Percentiles rank a stretch among this genome's conserved stretches.
Evolutionary conservation across 768 basidiomycete species (phyloP).

Genomic region (Amanita muscaria): DNA sequence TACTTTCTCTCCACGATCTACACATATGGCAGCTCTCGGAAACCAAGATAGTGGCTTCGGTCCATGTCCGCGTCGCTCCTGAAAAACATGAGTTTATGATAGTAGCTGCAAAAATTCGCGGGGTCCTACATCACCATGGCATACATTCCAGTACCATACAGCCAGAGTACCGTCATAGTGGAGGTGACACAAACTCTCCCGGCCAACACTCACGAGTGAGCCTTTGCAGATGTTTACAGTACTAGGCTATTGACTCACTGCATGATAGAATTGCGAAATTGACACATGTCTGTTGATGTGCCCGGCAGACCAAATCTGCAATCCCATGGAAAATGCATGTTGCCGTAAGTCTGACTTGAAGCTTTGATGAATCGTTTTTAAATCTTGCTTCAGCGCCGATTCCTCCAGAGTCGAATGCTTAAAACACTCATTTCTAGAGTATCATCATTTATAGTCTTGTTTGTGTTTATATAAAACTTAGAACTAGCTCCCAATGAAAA

Average conservation of each 20-base stretch:
- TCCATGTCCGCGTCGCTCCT: slow-evolving; percentile 84
- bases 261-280: slow-evolving; percentile 36
- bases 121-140: slow-evolving; percentile 79
- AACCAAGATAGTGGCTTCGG: slow-evolving; percentile 88
- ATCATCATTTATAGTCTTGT: slow-evolving; percentile 12
- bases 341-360: slow-evolving; percentile 52
- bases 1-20: slow-evolving; percentile 82
- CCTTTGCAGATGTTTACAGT: slow-evolving; percentile 3
- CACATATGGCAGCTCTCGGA: slow-evolving; percentile 99
- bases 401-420: slow-evolving; percentile 13
- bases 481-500: slow-evolving; percentile 40
- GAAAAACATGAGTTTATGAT: slow-evolving; percentile 86
- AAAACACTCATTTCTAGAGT: neutral
- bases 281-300: slow-evolving; percentile 66
- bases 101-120: slow-evolving; percentile 75
- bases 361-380: neutral
- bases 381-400: neutral
- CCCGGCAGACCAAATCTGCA: slow-evolving; percentile 58
- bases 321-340: slow-evolving; percentile 64
- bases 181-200: slow-evolving; percentile 25
- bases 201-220: slow-evolving; percentile 45
- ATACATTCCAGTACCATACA: slow-evolving; percentile 95
- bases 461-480: slow-evolving; percentile 10
- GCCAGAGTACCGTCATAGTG: slow-evolving; percentile 59
- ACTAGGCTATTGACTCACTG: neutral